These are phyloP conservation scores for Beverwykella pulmonaria DNA, from an alignment of 495 filamentous ascomycete genomes.

Conservation along the genomic window DNA sequence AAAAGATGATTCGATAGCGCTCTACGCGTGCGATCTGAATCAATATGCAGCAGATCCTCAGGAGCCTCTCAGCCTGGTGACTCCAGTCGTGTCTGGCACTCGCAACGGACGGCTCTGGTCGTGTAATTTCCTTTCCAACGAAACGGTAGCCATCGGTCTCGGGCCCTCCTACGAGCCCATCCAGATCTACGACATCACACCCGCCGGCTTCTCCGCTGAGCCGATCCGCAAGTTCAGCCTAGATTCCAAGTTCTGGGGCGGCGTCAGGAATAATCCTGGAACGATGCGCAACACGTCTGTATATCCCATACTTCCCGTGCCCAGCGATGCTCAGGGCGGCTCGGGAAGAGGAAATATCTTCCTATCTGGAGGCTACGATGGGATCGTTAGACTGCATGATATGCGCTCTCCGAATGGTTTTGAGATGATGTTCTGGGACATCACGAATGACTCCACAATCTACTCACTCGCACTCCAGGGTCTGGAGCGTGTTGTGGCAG, in stretches of 20 bases:
- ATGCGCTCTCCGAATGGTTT: constrained; percentile 56
- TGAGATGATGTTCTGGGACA: constrained; percentile 57
- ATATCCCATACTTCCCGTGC: constrained; percentile 58
- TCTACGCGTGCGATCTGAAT: constrained; percentile 48
- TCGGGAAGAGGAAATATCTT: constrained; percentile 55
- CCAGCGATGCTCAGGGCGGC: constrained; percentile 40
- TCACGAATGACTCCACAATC: constrained; percentile 58
- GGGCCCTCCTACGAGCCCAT: constrained; percentile 53
- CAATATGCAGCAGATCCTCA: constrained; percentile 26
- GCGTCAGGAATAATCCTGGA: constrained; percentile 5
- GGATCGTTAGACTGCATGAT: constrained; percentile 67
- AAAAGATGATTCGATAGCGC: constrained; percentile 36
- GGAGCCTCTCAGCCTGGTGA: constrained; percentile 48
- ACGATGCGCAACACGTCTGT: constrained; percentile 39
- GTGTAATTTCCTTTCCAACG: constrained; percentile 53
- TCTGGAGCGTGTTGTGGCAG: constrained; percentile 60
- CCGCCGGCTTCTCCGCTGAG: constrained; percentile 46
- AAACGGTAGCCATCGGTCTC: constrained; percentile 55
- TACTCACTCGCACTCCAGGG: constrained; percentile 63
- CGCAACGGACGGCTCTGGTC: constrained; percentile 52
- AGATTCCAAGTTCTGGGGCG: constrained; percentile 38
- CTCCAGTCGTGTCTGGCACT: constrained; percentile 28
- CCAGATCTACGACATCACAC: constrained; percentile 54
- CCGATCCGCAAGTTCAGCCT: constrained; percentile 49
- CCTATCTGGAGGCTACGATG: constrained; percentile 64